A percentile compares a stretch with the other conserved stretches of the same genome.
Conservation (phyloP, 1,139 yeast species). For the Scheffersomyces segobiensis region DNA sequence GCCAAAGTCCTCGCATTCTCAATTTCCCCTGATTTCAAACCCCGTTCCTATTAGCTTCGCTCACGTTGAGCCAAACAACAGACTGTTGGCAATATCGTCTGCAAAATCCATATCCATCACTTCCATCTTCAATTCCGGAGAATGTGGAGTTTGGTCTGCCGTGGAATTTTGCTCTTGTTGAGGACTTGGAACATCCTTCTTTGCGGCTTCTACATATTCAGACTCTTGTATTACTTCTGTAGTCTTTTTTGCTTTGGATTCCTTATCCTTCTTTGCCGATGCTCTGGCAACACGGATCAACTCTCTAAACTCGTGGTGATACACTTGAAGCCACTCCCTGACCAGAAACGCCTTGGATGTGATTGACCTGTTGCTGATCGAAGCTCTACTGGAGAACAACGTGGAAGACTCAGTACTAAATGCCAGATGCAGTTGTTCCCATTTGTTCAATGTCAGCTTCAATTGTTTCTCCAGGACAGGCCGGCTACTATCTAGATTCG, state of each 20-base stretch:
- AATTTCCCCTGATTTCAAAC: not conserved
- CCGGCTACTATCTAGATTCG: conserved; percentile 73
- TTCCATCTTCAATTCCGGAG: not conserved
- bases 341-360: conserved; percentile 43
- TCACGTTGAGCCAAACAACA: not conserved
- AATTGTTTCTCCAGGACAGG: conserved; percentile 63
- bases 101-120: not conserved
- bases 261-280: conserved; percentile 21
- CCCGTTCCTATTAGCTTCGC: not conserved
- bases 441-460: conserved; percentile 55
- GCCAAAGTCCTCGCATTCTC: not conserved
- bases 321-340: conserved; percentile 51
- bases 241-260: not conserved
- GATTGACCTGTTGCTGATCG: conserved; percentile 27
- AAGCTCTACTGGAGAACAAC: conserved; percentile 25
- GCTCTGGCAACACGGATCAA: conserved; percentile 53
- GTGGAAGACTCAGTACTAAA: conserved; percentile 20
- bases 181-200: not conserved
- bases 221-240: not conserved
- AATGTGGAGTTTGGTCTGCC: not conserved
- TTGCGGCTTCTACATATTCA: not conserved
- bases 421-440: conserved; percentile 63
- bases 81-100: not conserved
- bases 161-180: not conserved
- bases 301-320: conserved; percentile 51